Evolutionary conservation across 2,329 filamentous ascomycete species (phyloP), one percentile per base, ranked within the genome.

Genomic region (Xylariaceae sp.): DNA sequence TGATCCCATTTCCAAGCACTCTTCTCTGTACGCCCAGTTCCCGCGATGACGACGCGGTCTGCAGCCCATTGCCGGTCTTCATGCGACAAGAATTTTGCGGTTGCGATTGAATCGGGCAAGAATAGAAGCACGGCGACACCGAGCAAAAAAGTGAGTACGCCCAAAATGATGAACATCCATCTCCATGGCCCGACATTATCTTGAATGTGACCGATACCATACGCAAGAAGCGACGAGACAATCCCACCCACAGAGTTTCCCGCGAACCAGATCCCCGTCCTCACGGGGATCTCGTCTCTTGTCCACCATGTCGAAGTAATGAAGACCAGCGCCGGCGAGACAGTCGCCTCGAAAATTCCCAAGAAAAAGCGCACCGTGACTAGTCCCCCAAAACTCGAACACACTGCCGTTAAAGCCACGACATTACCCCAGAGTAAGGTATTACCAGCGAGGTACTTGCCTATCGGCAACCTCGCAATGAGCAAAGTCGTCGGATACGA

Each of bases 161-260:
- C 81, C 1, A 83, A 71, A 28, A 82, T 70, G 53, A 80, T 78
- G 61, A 80, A 84, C 75, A 84, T 79, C 75, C 77, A 81, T 46
- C 75, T 72, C 80, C 80, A 83, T 3, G 77, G 75, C 16, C 69
- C 70, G 14, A 82, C 60, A 12, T 63, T 53, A 44, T 74, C 67
- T 14, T 72, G 58, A 40, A 83, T 71, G 54, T 84, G 80, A 0
- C 81, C 82, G 7, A 83, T 68, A 2, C 75, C 80, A 53, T 80
- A 85, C 2, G 80, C 78, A 7, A 82, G 65, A 2, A 81, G 64
- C 28, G 75, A 78, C 2, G 77, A 74, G 1, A 74, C 51, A 53
- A 80, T 63, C 6, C 76, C 76, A 6, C 76, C 77, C 14, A 76
- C 68, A 1, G 74, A 72, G 56, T 79, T 79, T 4, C 77, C 77